Conservation (phyloP, 768 basidiomycete species). For the Pisolithus microcarpus region DNA sequence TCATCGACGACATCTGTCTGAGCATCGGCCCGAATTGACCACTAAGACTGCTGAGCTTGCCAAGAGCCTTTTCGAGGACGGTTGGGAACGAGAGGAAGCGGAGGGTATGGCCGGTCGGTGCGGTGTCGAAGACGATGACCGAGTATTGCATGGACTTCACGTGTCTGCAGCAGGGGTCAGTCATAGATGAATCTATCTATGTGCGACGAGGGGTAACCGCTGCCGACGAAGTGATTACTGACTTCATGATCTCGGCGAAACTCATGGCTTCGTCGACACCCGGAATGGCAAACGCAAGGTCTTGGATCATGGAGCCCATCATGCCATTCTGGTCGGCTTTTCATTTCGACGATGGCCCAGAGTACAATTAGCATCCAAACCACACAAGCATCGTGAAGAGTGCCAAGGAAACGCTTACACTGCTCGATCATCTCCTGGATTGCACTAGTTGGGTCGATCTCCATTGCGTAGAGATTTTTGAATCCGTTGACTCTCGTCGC, state of each 20-base stretch:
- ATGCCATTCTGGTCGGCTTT: constrained; percentile 82
- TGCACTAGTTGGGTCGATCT: constrained; percentile 96
- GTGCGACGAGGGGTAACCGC: background rate
- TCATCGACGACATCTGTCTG: constrained; percentile 91
- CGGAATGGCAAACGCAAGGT: constrained; percentile 96
- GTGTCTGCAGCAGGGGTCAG: constrained; percentile 49
- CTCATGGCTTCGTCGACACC: constrained; percentile 99
- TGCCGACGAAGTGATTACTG: constrained; percentile 17
- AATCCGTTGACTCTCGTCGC: constrained; percentile 98
- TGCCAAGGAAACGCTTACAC: constrained; percentile 44
- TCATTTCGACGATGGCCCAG: too few species aligned
- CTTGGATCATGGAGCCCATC: constrained; percentile 99
- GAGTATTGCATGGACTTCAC: constrained; percentile 99
- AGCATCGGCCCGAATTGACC: constrained; percentile 98
- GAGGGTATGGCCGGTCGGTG: constrained; percentile 96
- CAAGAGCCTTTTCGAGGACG: constrained; percentile 94
- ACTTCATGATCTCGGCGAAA: constrained; percentile 99
- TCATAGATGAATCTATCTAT: background rate
- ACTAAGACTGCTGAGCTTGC: constrained; percentile 89
- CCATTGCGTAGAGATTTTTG: constrained; percentile 96
- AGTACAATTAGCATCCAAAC: too few species aligned
- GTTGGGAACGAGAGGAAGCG: constrained; percentile 99
- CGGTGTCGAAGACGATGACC: constrained; percentile 99
- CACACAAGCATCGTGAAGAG: background rate
- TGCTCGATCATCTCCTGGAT: constrained; percentile 99